A percentile compares a stretch with the other conserved stretches of the same genome.
These are phyloP conservation scores for Eucalyptus microcorys DNA, from an alignment of 345 rosid species.

Conservation along the genomic window DNA sequence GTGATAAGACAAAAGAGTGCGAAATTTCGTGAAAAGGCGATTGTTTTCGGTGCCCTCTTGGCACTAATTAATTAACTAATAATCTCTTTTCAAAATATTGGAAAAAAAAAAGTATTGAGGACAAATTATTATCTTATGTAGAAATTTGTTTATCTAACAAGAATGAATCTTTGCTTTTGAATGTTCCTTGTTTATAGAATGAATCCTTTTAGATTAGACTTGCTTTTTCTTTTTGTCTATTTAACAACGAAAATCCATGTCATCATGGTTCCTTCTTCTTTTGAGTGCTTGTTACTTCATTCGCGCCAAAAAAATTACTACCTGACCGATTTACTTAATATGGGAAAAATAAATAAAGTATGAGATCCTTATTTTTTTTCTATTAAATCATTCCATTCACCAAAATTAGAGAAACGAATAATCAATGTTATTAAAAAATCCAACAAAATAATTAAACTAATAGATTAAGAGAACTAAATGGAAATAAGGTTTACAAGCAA, in stretches of 20 bases:
- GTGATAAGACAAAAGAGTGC: neutral
- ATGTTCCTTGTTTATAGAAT: neutral
- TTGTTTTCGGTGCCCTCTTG: neutral
- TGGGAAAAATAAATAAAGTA: neutral
- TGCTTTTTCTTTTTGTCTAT: neutral
- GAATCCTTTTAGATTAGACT: neutral
- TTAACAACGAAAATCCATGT: neutral
- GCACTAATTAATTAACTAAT: neutral
- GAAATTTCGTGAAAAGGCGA: neutral
- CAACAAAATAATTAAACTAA: neutral
- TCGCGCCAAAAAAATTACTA: neutral
- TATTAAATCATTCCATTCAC: neutral
- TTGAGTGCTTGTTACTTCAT: neutral
- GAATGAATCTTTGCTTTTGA: neutral
- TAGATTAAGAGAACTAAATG: neutral
- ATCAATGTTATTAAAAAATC: neutral
- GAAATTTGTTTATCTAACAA: neutral
- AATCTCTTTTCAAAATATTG: neutral
- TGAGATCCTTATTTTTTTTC: neutral
- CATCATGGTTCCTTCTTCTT: neutral
- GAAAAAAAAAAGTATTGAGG: neutral
- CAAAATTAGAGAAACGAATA: neutral
- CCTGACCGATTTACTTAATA: neutral
- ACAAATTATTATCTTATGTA: neutral
- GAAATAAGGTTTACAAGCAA: neutral